These are phyloP conservation scores for Starmerella powellii DNA, from an alignment of 805 yeast species.

Conservation along the genomic window DNA sequence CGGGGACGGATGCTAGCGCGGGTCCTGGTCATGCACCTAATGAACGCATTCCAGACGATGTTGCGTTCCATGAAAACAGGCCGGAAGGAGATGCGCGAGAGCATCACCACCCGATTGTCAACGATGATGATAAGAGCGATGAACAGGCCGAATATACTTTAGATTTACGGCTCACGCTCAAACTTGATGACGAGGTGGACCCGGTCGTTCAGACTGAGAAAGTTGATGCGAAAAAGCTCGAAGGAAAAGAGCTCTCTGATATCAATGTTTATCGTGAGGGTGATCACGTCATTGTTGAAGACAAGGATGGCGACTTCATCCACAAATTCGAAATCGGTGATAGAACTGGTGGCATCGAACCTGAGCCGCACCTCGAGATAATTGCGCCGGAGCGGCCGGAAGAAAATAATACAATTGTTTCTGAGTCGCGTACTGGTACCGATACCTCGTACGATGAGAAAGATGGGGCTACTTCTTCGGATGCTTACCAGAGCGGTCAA, in stretches of 20 bases:
- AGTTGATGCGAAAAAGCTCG: slow-evolving; percentile 18
- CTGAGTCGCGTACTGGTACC: background rate
- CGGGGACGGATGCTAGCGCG: too few species aligned
- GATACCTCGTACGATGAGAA: slow-evolving; percentile 3
- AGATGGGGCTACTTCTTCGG: background rate
- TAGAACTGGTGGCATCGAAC: slow-evolving; percentile 9
- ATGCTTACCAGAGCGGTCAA: slow-evolving; percentile 13
- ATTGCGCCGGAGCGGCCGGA: slow-evolving; percentile 13
- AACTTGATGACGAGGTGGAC: slow-evolving; percentile 13
- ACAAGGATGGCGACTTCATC: slow-evolving; percentile 69
- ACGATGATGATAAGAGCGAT: background rate
- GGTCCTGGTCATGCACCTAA: too few species aligned
- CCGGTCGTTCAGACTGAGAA: slow-evolving; percentile 17
- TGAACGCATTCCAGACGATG: slow-evolving; percentile 1
- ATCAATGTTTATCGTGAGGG: slow-evolving; percentile 58
- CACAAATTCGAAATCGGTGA: slow-evolving; percentile 37
- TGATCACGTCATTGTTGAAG: slow-evolving; percentile 58
- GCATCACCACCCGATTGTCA: background rate
- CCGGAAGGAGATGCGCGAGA: background rate
- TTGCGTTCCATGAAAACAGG: background rate
- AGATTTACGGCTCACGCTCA: slow-evolving; percentile 14
- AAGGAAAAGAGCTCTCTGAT: slow-evolving; percentile 22
- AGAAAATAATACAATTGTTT: background rate
- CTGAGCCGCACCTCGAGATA: slow-evolving; percentile 17
- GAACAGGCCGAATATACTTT: slow-evolving; percentile 5